Base-by-base conservation (phyloP, 768 basidiomycete genomes). In the Tylopilus vinaceipallidus region DNA sequence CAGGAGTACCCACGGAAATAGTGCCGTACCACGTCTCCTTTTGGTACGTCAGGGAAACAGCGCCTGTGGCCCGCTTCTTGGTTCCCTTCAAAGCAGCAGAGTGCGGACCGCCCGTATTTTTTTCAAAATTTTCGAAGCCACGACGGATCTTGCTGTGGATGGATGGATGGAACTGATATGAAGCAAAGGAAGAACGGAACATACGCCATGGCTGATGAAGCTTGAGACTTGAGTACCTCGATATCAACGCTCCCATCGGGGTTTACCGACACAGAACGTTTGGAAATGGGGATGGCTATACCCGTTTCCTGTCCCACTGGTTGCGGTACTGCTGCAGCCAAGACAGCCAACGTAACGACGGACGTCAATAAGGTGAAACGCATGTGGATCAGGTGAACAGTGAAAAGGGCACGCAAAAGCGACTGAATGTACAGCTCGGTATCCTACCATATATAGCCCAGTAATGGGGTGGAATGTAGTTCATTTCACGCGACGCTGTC, bases 201-300 rank as follows among this genome's bases (percentile, higher is more conserved):
- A 11, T 43, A 58, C 56, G 45, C 36, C 32, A 29, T 47, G 24
- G 41, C 20, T 9, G 48, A 46, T 10, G 26, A 37, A 30, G 45
- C 12, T 11, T 56, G 57, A 12, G 40, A 9, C 5, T 38, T 23
- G n/a, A 56, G 48, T 16, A 42, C 48, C 1, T 49, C 42, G 4
- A 47, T 16, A 19, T 47, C 19, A 2, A 53, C 45, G 16, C 30
- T 47, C 4, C 35, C 45, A 47, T 50, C 41, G 14, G 19, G 23
- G 17, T 60, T 49, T 7, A 34, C 9, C 4, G 47, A 14, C 3
- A 7, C 9, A 3, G 48, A 20, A 3, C 35, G 50, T 34, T 52
- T 58, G 5, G 17, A 26, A 41, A 58, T 41, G 12, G 57, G 49
- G 20, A 60, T 50, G 11, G 47, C 37, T 0, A 12, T 41, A 16